Evolutionary conservation across 2,329 filamentous ascomycete species (phyloP).

Genomic region (Venturia asperata): DNA sequence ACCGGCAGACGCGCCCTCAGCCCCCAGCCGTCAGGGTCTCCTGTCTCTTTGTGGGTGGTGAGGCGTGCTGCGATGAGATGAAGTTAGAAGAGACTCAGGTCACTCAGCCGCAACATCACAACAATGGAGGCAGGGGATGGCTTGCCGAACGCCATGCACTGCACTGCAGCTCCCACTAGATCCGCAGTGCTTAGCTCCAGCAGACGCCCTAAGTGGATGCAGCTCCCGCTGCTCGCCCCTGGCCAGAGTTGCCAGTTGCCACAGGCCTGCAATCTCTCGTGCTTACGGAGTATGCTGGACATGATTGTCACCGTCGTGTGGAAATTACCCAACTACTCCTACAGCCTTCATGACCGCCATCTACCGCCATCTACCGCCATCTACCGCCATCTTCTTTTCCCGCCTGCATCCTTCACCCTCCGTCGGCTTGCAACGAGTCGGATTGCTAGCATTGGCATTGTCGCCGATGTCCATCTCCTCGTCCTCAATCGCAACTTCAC

Average conservation of each 20-base stretch:
- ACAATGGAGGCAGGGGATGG: slow-evolving; percentile 2
- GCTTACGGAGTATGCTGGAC: not conserved
- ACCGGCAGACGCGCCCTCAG: no score
- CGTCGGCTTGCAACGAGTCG: not conserved
- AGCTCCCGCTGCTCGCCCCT: not conserved
- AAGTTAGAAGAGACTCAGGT: not conserved
- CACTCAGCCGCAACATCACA: slow-evolving; percentile 12
- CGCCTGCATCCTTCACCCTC: not conserved
- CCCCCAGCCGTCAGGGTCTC: no score
- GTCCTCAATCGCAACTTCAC: not conserved
- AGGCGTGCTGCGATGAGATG: slow-evolving; percentile 3
- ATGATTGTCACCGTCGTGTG: not conserved
- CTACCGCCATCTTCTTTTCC: not conserved
- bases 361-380: no score
- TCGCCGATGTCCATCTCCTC: not conserved
- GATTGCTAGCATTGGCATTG: not conserved
- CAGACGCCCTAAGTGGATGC: not conserved
- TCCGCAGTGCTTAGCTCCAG: not conserved
- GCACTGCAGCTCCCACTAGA: not conserved
- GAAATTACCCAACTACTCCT: not conserved
- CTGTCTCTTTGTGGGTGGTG: slow-evolving; percentile 10
- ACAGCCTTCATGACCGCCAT: not conserved
- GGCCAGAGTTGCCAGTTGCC: not conserved
- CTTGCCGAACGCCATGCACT: slow-evolving; percentile 1
- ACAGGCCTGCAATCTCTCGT: not conserved